These are phyloP conservation scores for Caloboletus inedulis DNA, from an alignment of 1,284 basidiomycete genomes.

Conservation along the genomic window DNA sequence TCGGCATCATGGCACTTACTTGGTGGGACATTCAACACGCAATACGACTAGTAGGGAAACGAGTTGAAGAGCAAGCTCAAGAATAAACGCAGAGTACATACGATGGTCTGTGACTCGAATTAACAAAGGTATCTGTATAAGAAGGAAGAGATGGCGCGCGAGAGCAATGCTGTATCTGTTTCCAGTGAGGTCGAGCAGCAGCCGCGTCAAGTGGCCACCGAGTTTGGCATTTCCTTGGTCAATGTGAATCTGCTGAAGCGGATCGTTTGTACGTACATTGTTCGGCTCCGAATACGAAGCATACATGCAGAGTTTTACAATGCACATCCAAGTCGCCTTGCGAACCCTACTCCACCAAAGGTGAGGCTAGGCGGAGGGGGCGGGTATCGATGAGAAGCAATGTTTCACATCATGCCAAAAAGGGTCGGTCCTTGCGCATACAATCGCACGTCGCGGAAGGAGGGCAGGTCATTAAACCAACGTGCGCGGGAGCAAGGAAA, in stretches of 20 bases:
- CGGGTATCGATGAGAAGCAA: too few relatives aligned
- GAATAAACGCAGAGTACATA: conserved; percentile 33
- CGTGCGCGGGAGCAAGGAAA: too few relatives aligned
- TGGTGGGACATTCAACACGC: conserved; percentile 33
- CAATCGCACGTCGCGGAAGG: too few relatives aligned
- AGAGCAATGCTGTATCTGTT: conserved; percentile 65
- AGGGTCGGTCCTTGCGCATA: too few relatives aligned
- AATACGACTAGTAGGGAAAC: conserved; percentile 19
- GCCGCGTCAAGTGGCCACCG: conserved; percentile 53
- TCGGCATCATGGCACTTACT: conserved; percentile 15
- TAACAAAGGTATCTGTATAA: not conserved
- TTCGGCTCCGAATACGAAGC: too few relatives aligned
- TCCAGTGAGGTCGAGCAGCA: conserved; percentile 53
- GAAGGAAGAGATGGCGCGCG: conserved; percentile 35
- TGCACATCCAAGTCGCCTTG: too few relatives aligned
- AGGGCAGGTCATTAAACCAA: too few relatives aligned
- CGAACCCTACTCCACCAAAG: too few relatives aligned
- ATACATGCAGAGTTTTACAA: too few relatives aligned
- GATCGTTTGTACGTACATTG: too few relatives aligned
- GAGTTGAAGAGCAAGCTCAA: not conserved
- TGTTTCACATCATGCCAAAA: too few relatives aligned
- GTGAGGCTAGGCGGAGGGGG: too few relatives aligned
- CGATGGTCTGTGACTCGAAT: conserved; percentile 49
- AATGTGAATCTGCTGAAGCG: not conserved
- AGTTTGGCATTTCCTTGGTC: conserved; percentile 60